Conservation (phyloP, 2,329 filamentous ascomycete species). For the Xylariaceae sp. region DNA sequence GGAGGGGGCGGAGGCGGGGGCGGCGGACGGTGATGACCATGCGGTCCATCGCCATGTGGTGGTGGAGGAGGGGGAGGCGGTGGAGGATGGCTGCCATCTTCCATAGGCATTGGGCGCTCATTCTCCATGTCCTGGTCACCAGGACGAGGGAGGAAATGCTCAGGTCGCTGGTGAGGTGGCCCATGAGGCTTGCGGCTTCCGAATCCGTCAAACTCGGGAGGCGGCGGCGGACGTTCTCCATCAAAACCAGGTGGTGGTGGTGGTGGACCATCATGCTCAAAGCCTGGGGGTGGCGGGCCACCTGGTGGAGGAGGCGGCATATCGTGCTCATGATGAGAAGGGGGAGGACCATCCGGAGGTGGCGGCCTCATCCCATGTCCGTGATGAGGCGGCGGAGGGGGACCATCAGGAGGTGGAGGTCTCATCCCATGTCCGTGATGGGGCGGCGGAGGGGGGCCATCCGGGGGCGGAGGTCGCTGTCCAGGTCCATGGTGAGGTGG, state of each 20-base stretch:
- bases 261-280: not conserved
- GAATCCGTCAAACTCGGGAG: not conserved
- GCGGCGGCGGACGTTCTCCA: no score
- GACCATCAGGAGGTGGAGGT: constrained; percentile 9
- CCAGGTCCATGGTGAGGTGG: constrained; percentile 4
- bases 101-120: no score
- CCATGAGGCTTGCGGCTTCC: no score
- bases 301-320: not conserved
- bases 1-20: constrained; percentile 4
- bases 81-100: no score
- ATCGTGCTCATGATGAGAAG: not conserved
- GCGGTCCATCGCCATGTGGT: constrained; percentile 1
- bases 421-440: constrained; percentile 11
- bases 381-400: constrained; percentile 2
- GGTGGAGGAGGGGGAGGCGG: constrained; percentile 3
- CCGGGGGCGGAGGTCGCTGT: not conserved
- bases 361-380: constrained; percentile 7
- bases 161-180: no score
- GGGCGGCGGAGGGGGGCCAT: constrained; percentile 21
- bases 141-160: no score
- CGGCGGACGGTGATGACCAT: constrained; percentile 3
- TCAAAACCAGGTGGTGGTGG: no score
- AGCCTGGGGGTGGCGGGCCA: not conserved
- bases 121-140: no score
- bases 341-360: constrained; percentile 1